phyloP scores from a whole-genome alignment of 352 stramenopile genomes.

The Phytophthora lateralis region DNA sequence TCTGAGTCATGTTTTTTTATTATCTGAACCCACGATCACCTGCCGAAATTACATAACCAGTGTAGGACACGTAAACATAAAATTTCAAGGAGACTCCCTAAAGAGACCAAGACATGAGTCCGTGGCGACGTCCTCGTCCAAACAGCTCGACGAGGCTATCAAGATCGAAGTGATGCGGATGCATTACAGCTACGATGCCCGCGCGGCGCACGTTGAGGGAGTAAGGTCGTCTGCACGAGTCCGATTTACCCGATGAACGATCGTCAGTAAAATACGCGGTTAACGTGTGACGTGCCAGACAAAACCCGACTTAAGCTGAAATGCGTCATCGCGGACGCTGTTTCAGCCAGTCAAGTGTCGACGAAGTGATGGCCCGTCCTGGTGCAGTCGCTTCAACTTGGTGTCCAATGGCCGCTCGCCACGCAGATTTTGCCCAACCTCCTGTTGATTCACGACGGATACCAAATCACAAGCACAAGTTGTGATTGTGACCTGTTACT shows the following conservation, averaged over 20 bases:
- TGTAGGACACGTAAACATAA: too few species aligned
- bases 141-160: too few species aligned
- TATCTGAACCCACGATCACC: too few species aligned
- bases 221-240: neutral
- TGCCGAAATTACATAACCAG: too few species aligned
- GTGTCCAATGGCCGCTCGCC: constrained; percentile 5
- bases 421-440: neutral
- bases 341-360: neutral
- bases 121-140: too few species aligned
- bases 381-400: neutral
- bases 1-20: constrained; percentile 27
- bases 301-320: neutral
- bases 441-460: neutral
- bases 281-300: neutral
- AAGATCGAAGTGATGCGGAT: neutral
- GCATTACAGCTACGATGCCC: too few species aligned
- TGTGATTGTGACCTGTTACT: neutral
- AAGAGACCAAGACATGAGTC: too few species aligned
- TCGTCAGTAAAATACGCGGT: too few species aligned
- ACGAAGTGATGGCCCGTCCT: constrained; percentile 4
- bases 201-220: neutral
- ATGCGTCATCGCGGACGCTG: constrained; percentile 1
- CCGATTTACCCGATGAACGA: neutral
- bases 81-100: too few species aligned
- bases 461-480: neutral